Percentiles rank a stretch among this genome's conserved stretches.
Conservation (phyloP, 495 filamentous ascomycete genomes). For the Penicillium subrubescens region DNA sequence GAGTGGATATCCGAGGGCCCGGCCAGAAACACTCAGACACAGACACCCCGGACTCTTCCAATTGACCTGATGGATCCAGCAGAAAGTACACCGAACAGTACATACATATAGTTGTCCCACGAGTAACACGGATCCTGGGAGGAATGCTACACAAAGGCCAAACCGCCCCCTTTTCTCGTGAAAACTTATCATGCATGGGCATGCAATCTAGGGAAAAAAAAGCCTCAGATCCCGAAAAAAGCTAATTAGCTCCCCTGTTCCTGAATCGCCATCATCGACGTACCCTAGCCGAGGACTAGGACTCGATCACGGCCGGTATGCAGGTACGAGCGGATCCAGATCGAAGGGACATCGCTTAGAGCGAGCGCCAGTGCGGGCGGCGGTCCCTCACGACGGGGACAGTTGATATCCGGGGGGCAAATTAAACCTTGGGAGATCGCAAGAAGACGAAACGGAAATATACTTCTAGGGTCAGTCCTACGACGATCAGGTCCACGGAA, state of each 20-base stretch:
- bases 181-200: neutral
- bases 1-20: slow-evolving; percentile 3
- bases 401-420: neutral
- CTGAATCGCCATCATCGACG: neutral
- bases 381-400: neutral
- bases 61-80: no score
- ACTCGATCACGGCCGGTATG: slow-evolving; percentile 6
- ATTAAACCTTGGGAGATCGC: slow-evolving; percentile 3
- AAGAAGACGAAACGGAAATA: neutral
- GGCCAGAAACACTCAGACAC: neutral
- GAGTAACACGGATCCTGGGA: neutral
- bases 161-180: neutral
- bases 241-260: neutral
- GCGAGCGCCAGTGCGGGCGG: neutral
- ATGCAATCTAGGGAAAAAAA: neutral
- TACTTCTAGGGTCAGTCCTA: neutral
- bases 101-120: neutral
- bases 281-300: neutral
- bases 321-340: slow-evolving; percentile 14
- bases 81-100: neutral
- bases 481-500: neutral
- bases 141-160: neutral
- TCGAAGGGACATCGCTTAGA: neutral
- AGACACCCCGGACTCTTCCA: neutral
- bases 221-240: neutral